Base-by-base conservation (phyloP, 441 rosid genomes). In the Hypseocharis bilobata region DNA sequence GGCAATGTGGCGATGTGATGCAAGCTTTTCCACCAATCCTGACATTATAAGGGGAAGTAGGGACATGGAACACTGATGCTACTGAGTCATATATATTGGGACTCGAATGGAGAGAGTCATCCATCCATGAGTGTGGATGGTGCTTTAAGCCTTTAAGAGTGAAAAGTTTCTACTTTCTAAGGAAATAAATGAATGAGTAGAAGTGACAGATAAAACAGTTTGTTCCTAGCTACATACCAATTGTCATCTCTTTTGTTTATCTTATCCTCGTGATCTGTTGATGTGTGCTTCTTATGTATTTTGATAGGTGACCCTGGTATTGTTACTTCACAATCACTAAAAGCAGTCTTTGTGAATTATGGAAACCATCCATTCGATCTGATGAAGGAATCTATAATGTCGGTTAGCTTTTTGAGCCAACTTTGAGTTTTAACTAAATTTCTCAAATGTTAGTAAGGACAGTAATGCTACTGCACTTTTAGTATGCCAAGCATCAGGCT, bases 371-470 rank as follows among this genome's bases (percentile, higher is more conserved):
- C 86, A 56, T 82, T 78, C 75, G 60, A 84, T 65, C 78, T 80
- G 77, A 64, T 82, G 73, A 78, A 80, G 74, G 82, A 77, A 71
- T 82, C 88, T 17, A 80, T 78, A 81, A 80, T 72, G 88, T 84
- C 77, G 74, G 83, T 70, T 64, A 56, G 73, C 81, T 70, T 60
- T 69, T 71, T 61, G 69, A 72, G 72, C 38, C 66, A 66, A 58
- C 34, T 72, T 73, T 66, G 65, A 55, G 72, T 74, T 72, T 62
- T 38, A 17, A 65, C n/a, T 26, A 17, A 47, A 56, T 52, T 16
- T 13, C 63, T 20, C 8, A 32, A 27, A 65, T 56, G 42, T 61
- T 60, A 65, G 52, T 36, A 40, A 34, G 30, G n/a, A 16, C 67
- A 67, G 26, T 10, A 22, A 61, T 34, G 7, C 32, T 27, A 17